Conservation (phyloP, 108 stramenopile species). For the Ochromonas danica region DNA sequence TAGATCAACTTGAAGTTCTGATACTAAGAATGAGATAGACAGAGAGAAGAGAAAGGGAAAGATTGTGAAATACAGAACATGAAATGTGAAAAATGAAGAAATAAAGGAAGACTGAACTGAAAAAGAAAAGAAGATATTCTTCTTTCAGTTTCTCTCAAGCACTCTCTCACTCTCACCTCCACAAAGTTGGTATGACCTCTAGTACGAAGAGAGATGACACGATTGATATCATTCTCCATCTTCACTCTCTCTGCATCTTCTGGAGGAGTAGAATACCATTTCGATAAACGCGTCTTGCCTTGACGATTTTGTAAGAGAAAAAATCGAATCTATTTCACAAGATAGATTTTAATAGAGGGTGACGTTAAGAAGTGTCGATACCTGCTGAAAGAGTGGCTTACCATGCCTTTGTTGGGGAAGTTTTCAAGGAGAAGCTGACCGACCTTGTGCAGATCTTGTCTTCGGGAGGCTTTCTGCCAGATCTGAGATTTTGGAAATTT, state of each 20-base stretch:
- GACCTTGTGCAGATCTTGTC: too few species aligned
- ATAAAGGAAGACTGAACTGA: neutral
- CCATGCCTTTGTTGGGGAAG: too few species aligned
- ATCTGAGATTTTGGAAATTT: too few species aligned
- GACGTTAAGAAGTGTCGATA: too few species aligned
- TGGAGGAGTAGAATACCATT: constrained; percentile 65
- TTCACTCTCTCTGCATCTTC: constrained; percentile 83
- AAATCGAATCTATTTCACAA: constrained; percentile 83
- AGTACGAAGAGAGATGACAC: constrained; percentile 89
- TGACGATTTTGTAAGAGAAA: constrained; percentile 97
- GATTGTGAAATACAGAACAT: too few species aligned
- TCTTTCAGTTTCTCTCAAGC: neutral
- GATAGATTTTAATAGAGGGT: too few species aligned
- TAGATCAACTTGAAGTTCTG: constrained; percentile 98
- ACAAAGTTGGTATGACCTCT: constrained; percentile 99
- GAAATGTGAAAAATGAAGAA: constrained; percentile 23
- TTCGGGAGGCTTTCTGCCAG: too few species aligned
- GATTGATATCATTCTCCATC: constrained; percentile 93
- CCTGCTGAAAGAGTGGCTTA: too few species aligned
- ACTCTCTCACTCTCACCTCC: constrained; percentile 52
- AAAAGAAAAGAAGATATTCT: neutral
- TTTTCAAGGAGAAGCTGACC: too few species aligned
- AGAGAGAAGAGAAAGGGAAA: neutral
- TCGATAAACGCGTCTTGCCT: constrained; percentile 97
- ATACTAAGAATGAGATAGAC: constrained; percentile 51